These are phyloP conservation scores for Cryphonectria japonica DNA, from an alignment of 2,329 filamentous ascomycete species.

Conservation along the genomic window DNA sequence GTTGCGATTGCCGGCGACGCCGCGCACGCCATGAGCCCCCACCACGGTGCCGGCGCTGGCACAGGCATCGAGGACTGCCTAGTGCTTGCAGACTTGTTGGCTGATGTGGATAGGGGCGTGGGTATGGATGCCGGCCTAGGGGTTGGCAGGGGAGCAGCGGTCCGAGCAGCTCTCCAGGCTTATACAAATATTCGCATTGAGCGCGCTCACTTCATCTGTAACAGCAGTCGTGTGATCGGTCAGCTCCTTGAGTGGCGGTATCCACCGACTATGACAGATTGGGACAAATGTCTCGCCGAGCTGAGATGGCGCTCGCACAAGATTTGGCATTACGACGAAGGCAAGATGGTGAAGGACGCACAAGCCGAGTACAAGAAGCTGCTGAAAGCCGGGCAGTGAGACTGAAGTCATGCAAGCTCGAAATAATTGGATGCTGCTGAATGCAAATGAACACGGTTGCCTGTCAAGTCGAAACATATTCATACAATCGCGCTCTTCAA, in stretches of 20 bases:
- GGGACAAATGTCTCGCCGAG: conserved; percentile 42
- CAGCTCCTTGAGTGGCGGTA: conserved; percentile 45
- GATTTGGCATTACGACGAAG: conserved; percentile 45
- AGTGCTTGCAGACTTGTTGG: conserved; percentile 44
- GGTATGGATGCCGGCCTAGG: background rate
- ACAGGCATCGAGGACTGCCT: conserved; percentile 60
- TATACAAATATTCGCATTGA: conserved; percentile 45
- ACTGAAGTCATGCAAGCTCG: background rate
- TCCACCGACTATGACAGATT: conserved; percentile 37
- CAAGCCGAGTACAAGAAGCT: background rate
- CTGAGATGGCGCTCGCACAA: conserved; percentile 40
- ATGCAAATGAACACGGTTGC: background rate
- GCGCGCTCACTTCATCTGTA: conserved; percentile 49
- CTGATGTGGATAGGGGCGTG: background rate
- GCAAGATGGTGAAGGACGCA: conserved; percentile 37
- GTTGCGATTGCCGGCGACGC: conserved; percentile 59
- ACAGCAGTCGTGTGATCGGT: conserved; percentile 43
- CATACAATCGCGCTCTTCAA: background rate
- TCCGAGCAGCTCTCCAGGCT: conserved; percentile 40
- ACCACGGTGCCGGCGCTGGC: conserved; percentile 59
- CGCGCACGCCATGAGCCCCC: conserved; percentile 58
- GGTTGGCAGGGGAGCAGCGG: no score
- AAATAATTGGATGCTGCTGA: background rate
- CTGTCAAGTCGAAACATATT: background rate
- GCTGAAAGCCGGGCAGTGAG: background rate